Conservation (phyloP, 805 yeast species). For the Candida mattraensis region DNA sequence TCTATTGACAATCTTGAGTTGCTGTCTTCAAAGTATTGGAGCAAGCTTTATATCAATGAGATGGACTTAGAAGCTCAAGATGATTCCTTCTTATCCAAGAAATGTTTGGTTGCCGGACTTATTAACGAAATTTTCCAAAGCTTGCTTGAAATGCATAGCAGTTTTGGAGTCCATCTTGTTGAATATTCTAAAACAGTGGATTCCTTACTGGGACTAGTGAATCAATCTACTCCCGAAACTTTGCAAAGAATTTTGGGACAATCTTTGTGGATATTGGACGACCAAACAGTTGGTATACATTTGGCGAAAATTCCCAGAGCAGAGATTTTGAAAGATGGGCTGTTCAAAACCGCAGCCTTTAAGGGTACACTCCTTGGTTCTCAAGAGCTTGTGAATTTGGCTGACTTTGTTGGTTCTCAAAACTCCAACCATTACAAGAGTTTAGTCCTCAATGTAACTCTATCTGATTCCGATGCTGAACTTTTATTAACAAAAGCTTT, state of each 20-base stretch:
- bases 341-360: constrained; percentile 3
- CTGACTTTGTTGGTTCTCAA: background rate
- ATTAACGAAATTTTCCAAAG: constrained; percentile 28
- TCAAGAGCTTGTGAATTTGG: constrained; percentile 1
- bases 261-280: constrained; percentile 24
- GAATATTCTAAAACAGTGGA: constrained; percentile 3
- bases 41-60: constrained; percentile 10
- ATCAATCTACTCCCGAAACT: background rate
- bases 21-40: constrained; percentile 29
- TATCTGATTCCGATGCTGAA: too few species aligned
- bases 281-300: constrained; percentile 6
- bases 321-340: constrained; percentile 1
- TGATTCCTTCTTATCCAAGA: constrained; percentile 7
- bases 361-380: constrained; percentile 5
- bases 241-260: constrained; percentile 11
- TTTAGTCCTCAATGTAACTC: too few species aligned
- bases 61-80: constrained; percentile 2
- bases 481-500: too few species aligned
- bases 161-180: background rate
- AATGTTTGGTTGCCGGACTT: constrained; percentile 21
- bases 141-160: constrained; percentile 11
- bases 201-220: constrained; percentile 1
- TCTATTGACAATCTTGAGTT: constrained; percentile 14
- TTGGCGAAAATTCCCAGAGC: background rate
- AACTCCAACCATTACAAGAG: background rate